Evolutionary conservation across 768 basidiomycete genomes (phyloP).

Genomic region (Agaricus bisporus): DNA sequence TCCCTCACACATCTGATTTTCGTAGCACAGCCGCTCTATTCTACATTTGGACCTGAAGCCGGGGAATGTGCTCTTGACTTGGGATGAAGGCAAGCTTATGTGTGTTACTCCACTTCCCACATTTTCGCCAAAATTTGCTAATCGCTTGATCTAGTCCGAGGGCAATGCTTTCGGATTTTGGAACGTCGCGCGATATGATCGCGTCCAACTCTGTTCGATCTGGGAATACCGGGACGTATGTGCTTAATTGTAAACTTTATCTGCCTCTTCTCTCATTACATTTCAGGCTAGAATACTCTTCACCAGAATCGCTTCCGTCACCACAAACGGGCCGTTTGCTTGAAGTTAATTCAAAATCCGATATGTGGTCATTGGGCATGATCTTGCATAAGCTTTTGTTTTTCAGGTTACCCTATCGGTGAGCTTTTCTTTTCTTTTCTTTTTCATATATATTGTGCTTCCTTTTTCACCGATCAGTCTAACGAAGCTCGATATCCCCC

Average conservation of each 20-base stretch:
- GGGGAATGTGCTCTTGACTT: constrained; percentile 87
- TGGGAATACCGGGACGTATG: constrained; percentile 93
- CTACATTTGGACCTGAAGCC: constrained; percentile 93
- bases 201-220: constrained; percentile 61
- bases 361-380: constrained; percentile 98
- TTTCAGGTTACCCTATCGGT: constrained; percentile 80
- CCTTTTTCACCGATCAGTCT: background rate
- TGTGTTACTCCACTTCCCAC: constrained; percentile 26
- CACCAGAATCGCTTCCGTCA: constrained; percentile 80
- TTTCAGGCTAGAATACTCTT: constrained; percentile 73
- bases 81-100: constrained; percentile 84
- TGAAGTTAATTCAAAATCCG: constrained; percentile 80
- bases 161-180: constrained; percentile 95
- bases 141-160: constrained; percentile 52
- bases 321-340: constrained; percentile 57
- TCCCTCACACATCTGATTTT: constrained; percentile 9
- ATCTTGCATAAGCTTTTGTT: constrained; percentile 91
- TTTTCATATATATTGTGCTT: background rate
- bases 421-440: constrained; percentile 21
- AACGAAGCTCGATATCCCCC: background rate
- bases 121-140: background rate
- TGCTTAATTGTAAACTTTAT: constrained; percentile 11
- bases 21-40: constrained; percentile 75
- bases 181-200: constrained; percentile 89
- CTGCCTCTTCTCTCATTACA: background rate